Evolutionary conservation across 1,284 basidiomycete genomes (phyloP).

Genomic region (Apiotrichum sp.): DNA sequence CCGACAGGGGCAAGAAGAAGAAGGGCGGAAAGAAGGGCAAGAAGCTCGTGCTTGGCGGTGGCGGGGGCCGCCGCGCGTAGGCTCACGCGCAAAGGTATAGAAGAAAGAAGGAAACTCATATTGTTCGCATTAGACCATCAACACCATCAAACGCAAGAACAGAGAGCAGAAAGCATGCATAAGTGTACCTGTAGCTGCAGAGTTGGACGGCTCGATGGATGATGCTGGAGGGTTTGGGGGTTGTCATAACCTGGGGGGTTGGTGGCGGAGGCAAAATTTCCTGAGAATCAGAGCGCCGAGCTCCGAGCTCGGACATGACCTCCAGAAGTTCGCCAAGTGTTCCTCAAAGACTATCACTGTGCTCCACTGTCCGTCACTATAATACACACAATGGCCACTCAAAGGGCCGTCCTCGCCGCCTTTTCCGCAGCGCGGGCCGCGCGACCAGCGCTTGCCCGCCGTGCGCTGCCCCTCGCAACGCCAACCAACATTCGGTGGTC

Average conservation of each 20-base stretch:
- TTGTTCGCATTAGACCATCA: not conserved
- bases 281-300: not conserved
- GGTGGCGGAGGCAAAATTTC: not conserved
- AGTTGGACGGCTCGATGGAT: too few relatives aligned
- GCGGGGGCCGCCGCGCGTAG: constrained; percentile 14
- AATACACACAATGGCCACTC: too few relatives aligned
- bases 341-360: too few relatives aligned
- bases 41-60: constrained; percentile 20
- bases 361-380: too few relatives aligned
- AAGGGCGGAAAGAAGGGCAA: constrained; percentile 18
- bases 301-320: too few relatives aligned
- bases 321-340: too few relatives aligned
- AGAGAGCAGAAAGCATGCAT: too few relatives aligned
- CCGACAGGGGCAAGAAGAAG: not conserved
- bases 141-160: not conserved
- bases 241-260: too few relatives aligned
- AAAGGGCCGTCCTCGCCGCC: not conserved
- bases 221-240: too few relatives aligned
- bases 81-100: not conserved
- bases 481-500: not conserved
- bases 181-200: too few relatives aligned
- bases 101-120: not conserved
- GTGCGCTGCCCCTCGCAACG: too few relatives aligned
- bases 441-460: not conserved
- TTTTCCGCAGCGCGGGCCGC: not conserved